A percentile compares a stretch with the other conserved stretches of the same genome.
phyloP scores from a whole-genome alignment of 148 eudicot species.

The Rhododendron henanense region DNA sequence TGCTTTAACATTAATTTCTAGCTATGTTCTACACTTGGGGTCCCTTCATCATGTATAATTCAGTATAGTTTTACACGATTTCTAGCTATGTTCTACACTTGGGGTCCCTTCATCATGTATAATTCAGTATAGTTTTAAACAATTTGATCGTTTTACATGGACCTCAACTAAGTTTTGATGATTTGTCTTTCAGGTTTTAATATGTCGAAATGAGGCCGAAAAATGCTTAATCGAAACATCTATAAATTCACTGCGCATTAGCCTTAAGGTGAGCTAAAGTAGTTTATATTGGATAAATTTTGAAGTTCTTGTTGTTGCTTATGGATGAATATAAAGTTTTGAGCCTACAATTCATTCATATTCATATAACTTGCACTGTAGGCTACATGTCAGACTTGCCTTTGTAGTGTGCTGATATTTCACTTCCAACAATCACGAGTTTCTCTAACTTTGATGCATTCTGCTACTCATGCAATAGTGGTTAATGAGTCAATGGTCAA shows the following conservation, averaged over 20 bases:
- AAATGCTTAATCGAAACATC: slow-evolving; percentile 97
- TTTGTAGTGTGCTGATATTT: neutral
- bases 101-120: neutral
- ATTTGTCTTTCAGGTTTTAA: slow-evolving; percentile 57
- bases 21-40: neutral
- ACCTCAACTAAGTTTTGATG: slow-evolving; percentile 4
- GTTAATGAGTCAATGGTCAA: neutral
- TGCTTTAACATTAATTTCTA: neutral
- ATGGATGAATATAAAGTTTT: neutral
- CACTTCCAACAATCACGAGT: neutral
- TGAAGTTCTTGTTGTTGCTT: slow-evolving; percentile 7
- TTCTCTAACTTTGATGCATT: neutral
- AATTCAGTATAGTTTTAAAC: neutral
- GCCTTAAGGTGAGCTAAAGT: slow-evolving; percentile 74
- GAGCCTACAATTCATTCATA: neutral
- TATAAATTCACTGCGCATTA: slow-evolving; percentile 83
- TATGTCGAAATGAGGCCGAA: slow-evolving; percentile 95
- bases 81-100: neutral
- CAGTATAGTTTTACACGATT: neutral
- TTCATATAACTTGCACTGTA: neutral
- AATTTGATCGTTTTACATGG: neutral
- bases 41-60: neutral
- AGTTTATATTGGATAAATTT: neutral
- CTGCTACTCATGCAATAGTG: neutral
- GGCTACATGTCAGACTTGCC: neutral